Percentiles rank a stretch among this genome's conserved stretches.
phyloP scores from a whole-genome alignment of 2,329 filamentous ascomycete genomes.

The Ascochyta rabiei region DNA sequence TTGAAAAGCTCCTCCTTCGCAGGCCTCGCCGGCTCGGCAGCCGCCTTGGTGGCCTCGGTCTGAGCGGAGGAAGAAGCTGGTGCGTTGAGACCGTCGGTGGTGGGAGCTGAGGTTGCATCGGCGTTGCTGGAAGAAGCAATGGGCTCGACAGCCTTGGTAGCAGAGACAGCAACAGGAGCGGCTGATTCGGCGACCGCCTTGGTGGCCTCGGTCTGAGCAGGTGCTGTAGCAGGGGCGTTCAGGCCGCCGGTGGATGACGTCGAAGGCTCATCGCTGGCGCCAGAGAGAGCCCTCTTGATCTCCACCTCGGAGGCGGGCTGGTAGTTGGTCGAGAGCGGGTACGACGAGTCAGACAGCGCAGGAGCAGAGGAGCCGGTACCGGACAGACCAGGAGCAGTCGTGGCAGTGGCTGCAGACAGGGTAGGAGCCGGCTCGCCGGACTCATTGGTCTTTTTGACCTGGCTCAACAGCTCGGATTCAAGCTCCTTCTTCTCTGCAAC shows the following conservation, averaged over 20 bases:
- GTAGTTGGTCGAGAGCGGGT: slow-evolving; percentile 12
- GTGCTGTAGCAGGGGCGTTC: slow-evolving; percentile 46
- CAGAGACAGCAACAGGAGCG: slow-evolving; percentile 13
- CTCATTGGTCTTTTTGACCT: slow-evolving; percentile 56
- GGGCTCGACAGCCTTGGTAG: background rate
- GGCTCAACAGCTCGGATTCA: slow-evolving; percentile 73
- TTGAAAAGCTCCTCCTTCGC: slow-evolving; percentile 52
- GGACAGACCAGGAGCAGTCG: slow-evolving; percentile 41
- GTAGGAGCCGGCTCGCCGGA: slow-evolving; percentile 54
- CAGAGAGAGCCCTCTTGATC: slow-evolving; percentile 6
- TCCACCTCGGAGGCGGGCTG: slow-evolving; percentile 8
- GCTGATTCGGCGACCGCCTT: slow-evolving; percentile 48
- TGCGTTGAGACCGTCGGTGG: slow-evolving; percentile 44
- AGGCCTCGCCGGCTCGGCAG: slow-evolving; percentile 42
- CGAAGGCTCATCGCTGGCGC: slow-evolving; percentile 20
- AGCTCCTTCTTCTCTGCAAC: slow-evolving; percentile 73
- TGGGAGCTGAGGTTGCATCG: slow-evolving; percentile 10
- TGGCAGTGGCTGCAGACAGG: slow-evolving; percentile 43
- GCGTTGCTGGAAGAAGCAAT: slow-evolving; percentile 15
- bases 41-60: slow-evolving; percentile 28
- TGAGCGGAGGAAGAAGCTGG: slow-evolving; percentile 41
- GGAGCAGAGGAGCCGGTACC: slow-evolving; percentile 4
- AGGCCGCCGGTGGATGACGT: slow-evolving; percentile 26
- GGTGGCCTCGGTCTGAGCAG: slow-evolving; percentile 33
- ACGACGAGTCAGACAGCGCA: slow-evolving; percentile 5